phyloP scores from a whole-genome alignment of 2,329 filamentous ascomycete species.

The Sphaceloma murrayae region DNA sequence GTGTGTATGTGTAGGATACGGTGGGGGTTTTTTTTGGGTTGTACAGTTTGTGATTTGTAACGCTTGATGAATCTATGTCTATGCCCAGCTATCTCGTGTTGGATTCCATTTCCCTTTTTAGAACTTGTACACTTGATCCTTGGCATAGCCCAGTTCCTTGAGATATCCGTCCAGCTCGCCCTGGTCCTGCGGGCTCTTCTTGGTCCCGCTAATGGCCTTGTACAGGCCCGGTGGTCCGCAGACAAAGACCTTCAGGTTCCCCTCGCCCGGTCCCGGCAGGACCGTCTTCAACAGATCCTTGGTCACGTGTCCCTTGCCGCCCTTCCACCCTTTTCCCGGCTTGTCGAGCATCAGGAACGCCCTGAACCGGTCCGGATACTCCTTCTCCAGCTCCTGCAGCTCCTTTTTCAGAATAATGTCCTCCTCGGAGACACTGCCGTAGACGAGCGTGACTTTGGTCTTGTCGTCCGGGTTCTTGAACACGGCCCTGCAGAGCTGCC shows the following conservation, averaged over 20 bases:
- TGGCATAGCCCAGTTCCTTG: slow-evolving; percentile 71
- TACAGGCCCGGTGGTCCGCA: slow-evolving; percentile 89
- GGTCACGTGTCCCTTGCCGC: slow-evolving; percentile 63
- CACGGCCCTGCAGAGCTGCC: slow-evolving; percentile 81
- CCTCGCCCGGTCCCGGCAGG: slow-evolving; percentile 80
- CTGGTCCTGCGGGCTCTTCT: slow-evolving; percentile 89
- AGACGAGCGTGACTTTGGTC: slow-evolving; percentile 94
- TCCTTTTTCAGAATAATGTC: slow-evolving; percentile 88
- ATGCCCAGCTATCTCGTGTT: too few species aligned
- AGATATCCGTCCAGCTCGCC: slow-evolving; percentile 76
- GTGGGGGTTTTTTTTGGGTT: too few species aligned
- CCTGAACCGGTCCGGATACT: slow-evolving; percentile 87
- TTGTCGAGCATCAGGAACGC: slow-evolving; percentile 91
- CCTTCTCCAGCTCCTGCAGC: slow-evolving; percentile 80
- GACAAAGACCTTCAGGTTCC: slow-evolving; percentile 93
- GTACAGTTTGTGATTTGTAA: too few species aligned
- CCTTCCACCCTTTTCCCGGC: slow-evolving; percentile 69
- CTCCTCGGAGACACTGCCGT: slow-evolving; percentile 79
- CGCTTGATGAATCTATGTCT: slow-evolving; percentile 5
- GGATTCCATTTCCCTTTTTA: slow-evolving; percentile 36
- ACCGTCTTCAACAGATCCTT: slow-evolving; percentile 94
- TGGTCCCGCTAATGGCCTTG: slow-evolving; percentile 80
- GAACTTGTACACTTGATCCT: slow-evolving; percentile 96
- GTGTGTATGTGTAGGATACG: too few species aligned
- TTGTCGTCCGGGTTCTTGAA: slow-evolving; percentile 95